Percentiles rank a stretch among this genome's conserved stretches.
Conservation (phyloP, 495 filamentous ascomycete species). For the Parathielavia appendiculata region DNA sequence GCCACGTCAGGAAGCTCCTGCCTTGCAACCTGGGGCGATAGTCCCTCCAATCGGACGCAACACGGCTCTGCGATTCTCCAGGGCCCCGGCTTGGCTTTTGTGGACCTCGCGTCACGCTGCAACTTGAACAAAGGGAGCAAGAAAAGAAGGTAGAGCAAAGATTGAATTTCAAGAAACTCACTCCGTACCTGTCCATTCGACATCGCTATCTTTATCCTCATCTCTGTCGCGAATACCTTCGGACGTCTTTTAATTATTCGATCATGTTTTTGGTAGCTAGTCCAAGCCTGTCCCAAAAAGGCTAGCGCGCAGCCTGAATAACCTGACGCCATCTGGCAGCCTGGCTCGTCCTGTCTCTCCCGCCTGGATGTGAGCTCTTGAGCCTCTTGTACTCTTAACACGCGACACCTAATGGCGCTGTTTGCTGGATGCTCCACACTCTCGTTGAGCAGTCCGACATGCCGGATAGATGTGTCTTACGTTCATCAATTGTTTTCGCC, state of each 20-base stretch:
- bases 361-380: constrained; percentile 1
- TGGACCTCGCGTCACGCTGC: not conserved
- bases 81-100: not conserved
- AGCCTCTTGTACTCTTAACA: constrained; percentile 30
- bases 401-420: constrained; percentile 8
- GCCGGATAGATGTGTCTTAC: not conserved
- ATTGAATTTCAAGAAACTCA: too few species aligned
- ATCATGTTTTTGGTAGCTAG: too few species aligned
- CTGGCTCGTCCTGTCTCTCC: constrained; percentile 4
- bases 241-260: too few species aligned
- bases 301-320: not conserved
- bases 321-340: too few species aligned
- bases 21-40: constrained; percentile 21
- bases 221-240: too few species aligned
- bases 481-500: not conserved
- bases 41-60: constrained; percentile 4
- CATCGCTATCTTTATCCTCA: too few species aligned
- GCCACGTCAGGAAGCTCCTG: constrained; percentile 39
- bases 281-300: too few species aligned
- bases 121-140: not conserved
- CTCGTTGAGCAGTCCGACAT: constrained; percentile 2
- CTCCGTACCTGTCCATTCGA: too few species aligned
- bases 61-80: constrained; percentile 7
- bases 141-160: not conserved
- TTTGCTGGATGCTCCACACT: not conserved